Evolutionary conservation across 2,329 filamentous ascomycete genomes (phyloP), one percentile per base, ranked within the genome.

Genomic region (Thielaviopsis ethacetica): DNA sequence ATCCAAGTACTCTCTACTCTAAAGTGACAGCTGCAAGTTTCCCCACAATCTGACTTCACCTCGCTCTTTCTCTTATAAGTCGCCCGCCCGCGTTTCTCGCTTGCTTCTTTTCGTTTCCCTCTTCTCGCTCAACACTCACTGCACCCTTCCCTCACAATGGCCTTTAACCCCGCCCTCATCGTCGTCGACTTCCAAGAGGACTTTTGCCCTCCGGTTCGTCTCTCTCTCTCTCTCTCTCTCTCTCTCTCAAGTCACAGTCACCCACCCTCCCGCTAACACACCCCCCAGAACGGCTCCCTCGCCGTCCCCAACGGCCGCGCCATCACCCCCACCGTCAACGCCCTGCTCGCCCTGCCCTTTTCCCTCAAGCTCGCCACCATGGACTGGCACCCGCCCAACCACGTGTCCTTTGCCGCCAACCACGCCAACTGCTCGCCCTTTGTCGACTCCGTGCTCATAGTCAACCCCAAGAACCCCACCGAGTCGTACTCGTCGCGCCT

Each of bases 181-280:
- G 78, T 95, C 12, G 85, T 95, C 57, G 91, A 96, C 71, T 78
- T 95, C 67, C 93, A 97, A 71, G 86, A 96, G 70, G 91, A 97
- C 73, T 97, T 96, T 70, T 95, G 89, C 70, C 87, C 88, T 61
- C 90, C 91, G 13, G 89, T 93, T 73, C 73, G 84, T 73, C 47
- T 22, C 44, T 26, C 12, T 57, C 38, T 19, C 19, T 52, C 19
- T n/a, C n/a, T 10, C 34, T 58, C 26, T 15, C n/a, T 52, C 30
- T 50, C 17, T 21, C 47, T 52, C 38, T 53, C 47, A 22, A 30
- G 30, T 49, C 13, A 49, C 55, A 54, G n/a, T n/a, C 30, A 63
- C 22, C 58, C 56, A 54, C 56, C 58, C 24, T 58, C 53, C 17
- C 17, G 54, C 52, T n/a, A 55, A 22, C 26, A 30, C 47, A n/a